Evolutionary conservation across 352 stramenopile species (phyloP).

Genomic region (Globisporangium spiculum): DNA sequence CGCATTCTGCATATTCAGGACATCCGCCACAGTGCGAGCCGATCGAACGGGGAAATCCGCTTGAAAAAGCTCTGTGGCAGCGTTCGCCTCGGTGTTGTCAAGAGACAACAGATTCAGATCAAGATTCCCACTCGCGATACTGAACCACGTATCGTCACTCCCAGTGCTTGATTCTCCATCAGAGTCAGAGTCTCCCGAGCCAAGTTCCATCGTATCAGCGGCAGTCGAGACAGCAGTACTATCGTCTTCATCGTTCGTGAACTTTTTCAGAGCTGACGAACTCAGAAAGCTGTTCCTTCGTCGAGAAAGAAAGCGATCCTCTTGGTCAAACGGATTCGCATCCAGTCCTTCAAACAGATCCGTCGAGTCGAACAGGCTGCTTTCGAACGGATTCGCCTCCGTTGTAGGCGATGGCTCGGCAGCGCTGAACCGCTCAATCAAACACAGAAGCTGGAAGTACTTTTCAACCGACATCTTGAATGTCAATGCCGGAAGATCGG

Average conservation of each 20-base stretch:
- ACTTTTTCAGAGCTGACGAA: slow-evolving; percentile 46
- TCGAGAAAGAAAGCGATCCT: slow-evolving; percentile 21
- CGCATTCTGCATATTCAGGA: not conserved
- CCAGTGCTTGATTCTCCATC: slow-evolving; percentile 68
- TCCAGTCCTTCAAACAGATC: slow-evolving; percentile 20
- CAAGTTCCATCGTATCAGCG: slow-evolving; percentile 23
- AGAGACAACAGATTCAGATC: slow-evolving; percentile 28
- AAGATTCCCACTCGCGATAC: slow-evolving; percentile 69
- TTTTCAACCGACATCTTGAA: slow-evolving; percentile 87
- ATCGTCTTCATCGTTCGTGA: slow-evolving; percentile 42
- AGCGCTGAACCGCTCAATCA: slow-evolving; percentile 62
- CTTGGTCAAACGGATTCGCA: slow-evolving; percentile 24
- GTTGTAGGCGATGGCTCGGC: slow-evolving; percentile 9
- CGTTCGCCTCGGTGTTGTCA: not conserved
- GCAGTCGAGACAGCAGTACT: slow-evolving; percentile 13
- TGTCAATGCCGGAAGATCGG: slow-evolving; percentile 75
- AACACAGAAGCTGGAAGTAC: slow-evolving; percentile 64
- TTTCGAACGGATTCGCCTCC: slow-evolving; percentile 13
- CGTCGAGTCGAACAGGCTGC: slow-evolving; percentile 19
- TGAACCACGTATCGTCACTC: slow-evolving; percentile 90
- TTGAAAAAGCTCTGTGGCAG: slow-evolving; percentile 2
- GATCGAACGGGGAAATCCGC: slow-evolving; percentile 1
- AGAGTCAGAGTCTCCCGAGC: slow-evolving; percentile 42
- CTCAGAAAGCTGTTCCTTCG: slow-evolving; percentile 43
- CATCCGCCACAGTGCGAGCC: not conserved